Conservation (phyloP, 306 rosid genomes). For the Acacia melanoxylon region DNA sequence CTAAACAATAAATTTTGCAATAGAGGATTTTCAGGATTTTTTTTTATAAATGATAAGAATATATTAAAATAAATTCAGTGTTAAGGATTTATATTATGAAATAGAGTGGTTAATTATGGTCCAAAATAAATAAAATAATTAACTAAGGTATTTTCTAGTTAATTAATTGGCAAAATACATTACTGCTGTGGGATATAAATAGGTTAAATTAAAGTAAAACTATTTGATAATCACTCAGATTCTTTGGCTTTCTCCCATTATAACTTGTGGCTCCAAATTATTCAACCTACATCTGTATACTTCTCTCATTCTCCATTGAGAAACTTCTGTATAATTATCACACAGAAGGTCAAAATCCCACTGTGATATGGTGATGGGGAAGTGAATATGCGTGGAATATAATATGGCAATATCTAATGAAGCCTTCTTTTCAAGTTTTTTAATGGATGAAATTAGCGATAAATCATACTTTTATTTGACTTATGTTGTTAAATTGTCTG, state of each 20-base stretch:
- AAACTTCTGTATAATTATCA: not conserved
- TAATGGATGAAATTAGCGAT: conserved; percentile 16
- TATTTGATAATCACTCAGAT: not conserved
- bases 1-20: too few species aligned
- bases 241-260: not conserved
- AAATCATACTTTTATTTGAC: conserved; percentile 4
- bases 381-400: conserved; percentile 26
- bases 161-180: not conserved
- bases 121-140: not conserved
- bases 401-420: not conserved
- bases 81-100: not conserved
- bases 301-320: not conserved
- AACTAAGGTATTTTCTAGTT: not conserved
- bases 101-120: not conserved
- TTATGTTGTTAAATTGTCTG: not conserved
- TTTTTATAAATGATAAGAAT: not conserved
- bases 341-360: conserved; percentile 20
- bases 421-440: conserved; percentile 1
- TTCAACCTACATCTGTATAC: not conserved
- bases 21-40: too few species aligned
- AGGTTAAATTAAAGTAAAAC: not conserved
- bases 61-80: not conserved
- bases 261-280: not conserved
- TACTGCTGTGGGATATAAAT: not conserved
- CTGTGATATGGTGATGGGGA: not conserved